Evolutionary conservation across 805 yeast genomes (phyloP), one percentile per base, ranked within the genome.

Genomic region (Blastobotrys chiropterorum): DNA sequence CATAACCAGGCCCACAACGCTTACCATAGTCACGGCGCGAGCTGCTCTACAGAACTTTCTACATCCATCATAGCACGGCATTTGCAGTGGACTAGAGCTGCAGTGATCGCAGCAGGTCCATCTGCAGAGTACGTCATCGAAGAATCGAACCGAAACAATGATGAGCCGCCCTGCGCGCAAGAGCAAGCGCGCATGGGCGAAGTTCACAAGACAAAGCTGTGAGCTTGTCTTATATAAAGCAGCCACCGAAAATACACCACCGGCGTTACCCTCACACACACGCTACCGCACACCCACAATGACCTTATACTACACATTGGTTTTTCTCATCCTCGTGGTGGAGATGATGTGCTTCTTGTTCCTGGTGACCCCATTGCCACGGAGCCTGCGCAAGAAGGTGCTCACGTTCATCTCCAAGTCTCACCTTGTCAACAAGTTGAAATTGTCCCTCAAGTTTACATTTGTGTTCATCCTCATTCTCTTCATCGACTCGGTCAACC

Each of bases 281-380:
- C 31, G n/a, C n/a, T n/a, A n/a, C n/a, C n/a, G n/a, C n/a, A n/a
- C 13, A 30, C 15, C 14, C 47, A 56, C 39, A 41, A 73, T 73
- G 77, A 74, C 77, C 34, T 59, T 73, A 44, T 73, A 74, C 60
- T 73, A 74, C 63, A 60, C 72, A 13, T 44, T 73, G 46, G 86
- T 90, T 4, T 92, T 90, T 60, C 81, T 79, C n/a, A 72, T 94
- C 40, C 77, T 94, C 56, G 78, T 86, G 49, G 53, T 77, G 15
- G 99, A 94, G 71, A 82, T 92, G 83, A 79, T 70, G 14, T 71
- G 86, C 46, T 94, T 92, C 74, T 77, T 88, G 49, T 63, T 87
- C 38, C 78, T 94, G 58, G 89, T 96, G 6, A 68, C 90, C 47
- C 99, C 99, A 20, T 72, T 89, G 55, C 98, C 99, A 19, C 76